Percentiles rank a stretch among this genome's conserved stretches.
These are phyloP conservation scores for Keithomyces neogunnii DNA, from an alignment of 2,329 filamentous ascomycete species.

Conservation along the genomic window DNA sequence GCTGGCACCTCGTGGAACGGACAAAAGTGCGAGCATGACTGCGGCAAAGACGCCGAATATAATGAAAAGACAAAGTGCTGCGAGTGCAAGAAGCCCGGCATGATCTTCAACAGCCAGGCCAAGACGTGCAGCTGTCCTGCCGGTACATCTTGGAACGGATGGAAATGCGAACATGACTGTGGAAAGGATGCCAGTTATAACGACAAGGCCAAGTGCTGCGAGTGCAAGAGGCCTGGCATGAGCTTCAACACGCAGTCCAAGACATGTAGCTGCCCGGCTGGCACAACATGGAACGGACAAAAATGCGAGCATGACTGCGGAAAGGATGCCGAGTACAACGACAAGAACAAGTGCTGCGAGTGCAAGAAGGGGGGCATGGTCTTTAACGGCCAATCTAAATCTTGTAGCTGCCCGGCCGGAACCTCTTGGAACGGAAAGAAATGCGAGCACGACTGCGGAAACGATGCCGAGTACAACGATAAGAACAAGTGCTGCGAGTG, in stretches of 20 bases:
- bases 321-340: constrained; percentile 4
- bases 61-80: neutral
- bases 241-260: constrained; percentile 2
- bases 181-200: constrained; percentile 2
- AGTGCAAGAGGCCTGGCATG: constrained; percentile 2
- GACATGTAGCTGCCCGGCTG: constrained; percentile 3
- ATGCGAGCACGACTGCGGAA: too few species aligned
- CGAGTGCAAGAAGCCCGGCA: constrained; percentile 1
- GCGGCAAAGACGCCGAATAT: constrained; percentile 2
- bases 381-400: too few species aligned
- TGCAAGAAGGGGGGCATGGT: too few species aligned
- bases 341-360: neutral
- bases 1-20: constrained; percentile 2
- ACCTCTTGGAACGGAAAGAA: too few species aligned
- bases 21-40: neutral
- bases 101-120: neutral
- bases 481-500: too few species aligned
- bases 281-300: constrained; percentile 2
- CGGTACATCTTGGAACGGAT: neutral
- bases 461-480: too few species aligned
- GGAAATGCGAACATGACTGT: neutral
- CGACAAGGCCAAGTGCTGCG: neutral
- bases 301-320: constrained; percentile 6
- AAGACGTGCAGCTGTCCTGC: neutral
- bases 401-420: too few species aligned